phyloP scores from a whole-genome alignment of 1,284 basidiomycete species.

The Ganoderma lucidum region DNA sequence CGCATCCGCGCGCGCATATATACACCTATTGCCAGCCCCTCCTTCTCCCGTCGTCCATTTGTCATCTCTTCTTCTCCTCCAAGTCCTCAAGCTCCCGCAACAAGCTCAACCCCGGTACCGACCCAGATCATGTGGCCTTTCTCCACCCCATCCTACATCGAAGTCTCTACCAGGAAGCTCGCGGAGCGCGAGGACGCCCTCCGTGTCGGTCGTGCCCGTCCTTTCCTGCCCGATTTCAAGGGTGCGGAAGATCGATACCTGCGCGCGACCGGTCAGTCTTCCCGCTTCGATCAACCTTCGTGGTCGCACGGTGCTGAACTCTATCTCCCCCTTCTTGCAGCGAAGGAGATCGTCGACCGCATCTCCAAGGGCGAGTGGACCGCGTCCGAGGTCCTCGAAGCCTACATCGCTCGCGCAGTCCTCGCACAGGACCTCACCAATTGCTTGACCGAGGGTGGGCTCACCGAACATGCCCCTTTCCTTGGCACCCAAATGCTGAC shows the following conservation, averaged over 20 bases:
- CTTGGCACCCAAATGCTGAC: constrained; percentile 1
- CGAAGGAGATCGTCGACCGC: constrained; percentile 65
- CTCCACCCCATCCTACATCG: constrained; percentile 42
- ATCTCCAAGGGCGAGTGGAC: constrained; percentile 76
- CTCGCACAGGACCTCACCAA: constrained; percentile 75
- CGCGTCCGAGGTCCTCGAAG: constrained; percentile 73
- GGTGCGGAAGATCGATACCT: constrained; percentile 29
- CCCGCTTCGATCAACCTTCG: constrained; percentile 8
- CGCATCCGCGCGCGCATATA: constrained; percentile 19
- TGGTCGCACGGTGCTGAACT: constrained; percentile 18
- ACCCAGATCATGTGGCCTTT: constrained; percentile 51
- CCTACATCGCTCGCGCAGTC: constrained; percentile 74
- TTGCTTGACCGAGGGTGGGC: constrained; percentile 78
- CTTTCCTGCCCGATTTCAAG: constrained; percentile 28
- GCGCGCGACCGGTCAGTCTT: constrained; percentile 38
- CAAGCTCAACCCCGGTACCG: neutral
- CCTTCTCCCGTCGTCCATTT: constrained; percentile 10
- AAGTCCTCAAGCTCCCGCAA: constrained; percentile 3
- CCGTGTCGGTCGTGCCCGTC: constrained; percentile 29
- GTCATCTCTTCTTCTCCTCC: constrained; percentile 45
- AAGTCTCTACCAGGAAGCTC: constrained; percentile 44
- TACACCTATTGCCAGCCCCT: constrained; percentile 3
- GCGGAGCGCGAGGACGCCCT: constrained; percentile 44
- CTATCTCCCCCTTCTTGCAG: constrained; percentile 43
- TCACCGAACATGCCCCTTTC: neutral